Base-by-base conservation (phyloP, 352 stramenopile species). In the Phytophthora capsici region DNA sequence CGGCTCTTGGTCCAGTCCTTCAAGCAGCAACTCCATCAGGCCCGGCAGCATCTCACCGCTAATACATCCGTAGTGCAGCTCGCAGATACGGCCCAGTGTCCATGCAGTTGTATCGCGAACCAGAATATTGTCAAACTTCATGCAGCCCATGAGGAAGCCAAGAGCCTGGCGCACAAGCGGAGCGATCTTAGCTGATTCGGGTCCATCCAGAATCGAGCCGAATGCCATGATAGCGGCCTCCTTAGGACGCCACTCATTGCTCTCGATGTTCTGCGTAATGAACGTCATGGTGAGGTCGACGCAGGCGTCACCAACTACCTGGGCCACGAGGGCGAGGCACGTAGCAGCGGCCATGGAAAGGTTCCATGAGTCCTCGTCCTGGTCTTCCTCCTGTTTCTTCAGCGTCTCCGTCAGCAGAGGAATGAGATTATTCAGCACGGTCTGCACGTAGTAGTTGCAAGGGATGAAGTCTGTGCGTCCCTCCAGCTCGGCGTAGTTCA, bases 171-270 rank as follows among this genome's bases (percentile, higher is more conserved):
- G 90, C 25, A 99, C 96, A 38, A 95, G 84, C 22, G 83, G 82
- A 6, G 90, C 85, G 63, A 99, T 98, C 51, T 93, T 95, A 6
- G 93, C 75, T n/a, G 89, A 89, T 34, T 86, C 80, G 2, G 95
- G 93, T 43, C 97, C 96, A 32, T 99, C 95, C 3, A 99, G 67
- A 54, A 99, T 98, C 45, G 90, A 97, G 44, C 94, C 95, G 61
- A 99, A 99, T 5, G 96, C 95, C 94, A 99, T 99, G 36, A 98
- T 98, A 4, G 96, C 93, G 2, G 97, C 96, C 75, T 99, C 97
- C 56, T 98, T 96, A 34, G 91, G 76, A 32, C 91, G 90, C 97
- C 97, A 99, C 51, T 99, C 93, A 23, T 87, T 79, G 67, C 83
- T 96, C 57, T 97, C 83, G 49, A 99, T 99, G 67, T 99, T 97